Percentiles rank a stretch among this genome's conserved stretches.
Conservation (phyloP, 306 rosid genomes). For the Vigna hirtella region DNA sequence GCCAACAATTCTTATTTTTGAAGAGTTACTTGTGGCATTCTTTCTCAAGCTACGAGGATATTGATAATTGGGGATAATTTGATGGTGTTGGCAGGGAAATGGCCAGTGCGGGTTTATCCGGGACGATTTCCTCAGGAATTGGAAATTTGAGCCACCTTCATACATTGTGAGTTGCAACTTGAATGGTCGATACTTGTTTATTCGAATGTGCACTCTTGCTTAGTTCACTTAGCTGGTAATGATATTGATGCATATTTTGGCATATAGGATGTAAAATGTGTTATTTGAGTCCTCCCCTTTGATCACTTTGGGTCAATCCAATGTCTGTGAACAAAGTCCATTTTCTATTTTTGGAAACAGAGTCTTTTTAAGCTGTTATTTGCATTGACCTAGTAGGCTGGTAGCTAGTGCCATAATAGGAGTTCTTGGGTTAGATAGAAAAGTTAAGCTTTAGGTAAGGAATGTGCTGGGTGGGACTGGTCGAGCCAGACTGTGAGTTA, state of each 20-base stretch:
- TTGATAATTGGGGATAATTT: conserved; percentile 14
- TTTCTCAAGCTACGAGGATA: conserved; percentile 21
- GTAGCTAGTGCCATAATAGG: no score
- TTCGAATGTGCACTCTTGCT: not conserved
- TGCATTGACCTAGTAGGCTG: no score
- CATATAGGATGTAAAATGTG: no score
- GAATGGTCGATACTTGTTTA: conserved; percentile 20
- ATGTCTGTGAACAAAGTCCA: not conserved
- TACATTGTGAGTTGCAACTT: conserved; percentile 69
- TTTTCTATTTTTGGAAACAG: no score
- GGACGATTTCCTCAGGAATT: conserved; percentile 78
- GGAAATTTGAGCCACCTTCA: conserved; percentile 82
- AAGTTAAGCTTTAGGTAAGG: no score
- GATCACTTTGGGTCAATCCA: not conserved
- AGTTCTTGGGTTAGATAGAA: no score
- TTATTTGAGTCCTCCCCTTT: no score
- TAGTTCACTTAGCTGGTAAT: no score
- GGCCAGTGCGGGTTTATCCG: conserved; percentile 78
- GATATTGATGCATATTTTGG: not conserved
- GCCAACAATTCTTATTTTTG: conserved; percentile 17
- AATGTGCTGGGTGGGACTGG: no score
- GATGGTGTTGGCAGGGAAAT: conserved; percentile 69
- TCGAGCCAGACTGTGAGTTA: no score
- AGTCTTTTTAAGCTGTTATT: no score
- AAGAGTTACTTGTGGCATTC: conserved; percentile 12